These are phyloP conservation scores for Neofusicoccum laricinum DNA, from an alignment of 2,329 filamentous ascomycete genomes.

Conservation along the genomic window DNA sequence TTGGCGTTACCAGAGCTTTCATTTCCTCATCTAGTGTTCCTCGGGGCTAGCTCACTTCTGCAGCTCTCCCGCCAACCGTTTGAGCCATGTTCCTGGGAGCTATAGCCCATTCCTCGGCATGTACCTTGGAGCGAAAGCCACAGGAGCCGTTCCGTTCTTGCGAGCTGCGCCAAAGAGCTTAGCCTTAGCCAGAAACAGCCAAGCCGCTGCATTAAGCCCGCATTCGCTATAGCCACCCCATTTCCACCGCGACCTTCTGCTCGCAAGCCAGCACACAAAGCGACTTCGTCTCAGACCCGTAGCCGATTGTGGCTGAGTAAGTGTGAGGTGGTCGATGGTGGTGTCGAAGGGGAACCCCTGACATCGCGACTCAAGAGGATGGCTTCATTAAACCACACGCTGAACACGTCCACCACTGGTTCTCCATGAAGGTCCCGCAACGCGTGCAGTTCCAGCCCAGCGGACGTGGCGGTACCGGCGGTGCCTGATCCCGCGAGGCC, in stretches of 20 bases:
- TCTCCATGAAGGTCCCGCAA: conserved; percentile 63
- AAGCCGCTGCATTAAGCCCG: not conserved
- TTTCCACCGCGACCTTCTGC: not conserved
- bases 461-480: conserved; percentile 36
- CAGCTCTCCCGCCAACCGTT: not conserved
- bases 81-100: not conserved
- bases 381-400: conserved; percentile 59
- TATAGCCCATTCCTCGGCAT: not conserved
- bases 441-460: conserved; percentile 58
- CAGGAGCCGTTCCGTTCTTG: not conserved
- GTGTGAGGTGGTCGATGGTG: not conserved
- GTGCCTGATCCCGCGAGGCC: conserved; percentile 25
- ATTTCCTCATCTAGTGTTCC: not conserved
- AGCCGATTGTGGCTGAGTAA: not conserved
- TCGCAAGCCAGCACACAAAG: not conserved
- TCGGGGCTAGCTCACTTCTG: not conserved
- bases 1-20: not conserved
- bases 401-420: conserved; percentile 63
- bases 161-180: not conserved
- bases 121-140: not conserved
- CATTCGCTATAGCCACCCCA: not conserved
- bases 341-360: not conserved
- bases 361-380: conserved; percentile 22
- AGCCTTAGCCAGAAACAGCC: not conserved
- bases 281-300: not conserved